A percentile compares a stretch with the other conserved stretches of the same genome.
phyloP scores from a whole-genome alignment of 306 rosid species.

The Dryas drummondii region DNA sequence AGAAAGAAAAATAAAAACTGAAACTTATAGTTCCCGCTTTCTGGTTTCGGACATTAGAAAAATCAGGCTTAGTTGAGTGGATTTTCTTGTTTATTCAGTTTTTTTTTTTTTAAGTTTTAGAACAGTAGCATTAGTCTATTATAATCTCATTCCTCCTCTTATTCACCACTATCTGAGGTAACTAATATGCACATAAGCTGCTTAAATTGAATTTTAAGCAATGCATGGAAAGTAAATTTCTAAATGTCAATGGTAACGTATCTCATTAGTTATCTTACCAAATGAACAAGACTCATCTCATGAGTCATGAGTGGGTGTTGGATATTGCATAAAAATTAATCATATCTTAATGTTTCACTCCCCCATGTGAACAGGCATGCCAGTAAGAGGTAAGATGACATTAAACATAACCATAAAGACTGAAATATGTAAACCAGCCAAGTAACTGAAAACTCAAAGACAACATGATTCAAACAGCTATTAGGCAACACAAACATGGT shows the following conservation, averaged over 20 bases:
- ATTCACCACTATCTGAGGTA: neutral
- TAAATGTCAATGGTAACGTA: neutral
- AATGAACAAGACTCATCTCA: neutral
- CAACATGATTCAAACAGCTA: conserved; percentile 1
- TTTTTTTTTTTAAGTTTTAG: neutral
- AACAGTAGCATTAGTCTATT: neutral
- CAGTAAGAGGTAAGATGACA: neutral
- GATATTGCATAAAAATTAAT: neutral
- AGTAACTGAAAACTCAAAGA: neutral
- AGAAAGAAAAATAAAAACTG: neutral
- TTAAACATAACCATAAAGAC: neutral
- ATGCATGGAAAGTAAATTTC: neutral
- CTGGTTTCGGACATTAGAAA: neutral
- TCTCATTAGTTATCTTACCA: neutral
- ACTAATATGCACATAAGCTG: neutral
- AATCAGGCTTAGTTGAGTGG: neutral
- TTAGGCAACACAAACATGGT: neutral
- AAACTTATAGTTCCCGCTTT: neutral
- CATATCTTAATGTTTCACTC: neutral
- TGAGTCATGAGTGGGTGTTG: neutral
- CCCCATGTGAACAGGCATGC: no score
- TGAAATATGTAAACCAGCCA: neutral
- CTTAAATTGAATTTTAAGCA: no score
- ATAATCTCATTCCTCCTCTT: neutral
- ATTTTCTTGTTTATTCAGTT: neutral